A percentile compares a stretch with the other conserved stretches of the same genome.
phyloP scores from a whole-genome alignment of 78 protist genomes.

The Capsaspora owczarzaki region DNA sequence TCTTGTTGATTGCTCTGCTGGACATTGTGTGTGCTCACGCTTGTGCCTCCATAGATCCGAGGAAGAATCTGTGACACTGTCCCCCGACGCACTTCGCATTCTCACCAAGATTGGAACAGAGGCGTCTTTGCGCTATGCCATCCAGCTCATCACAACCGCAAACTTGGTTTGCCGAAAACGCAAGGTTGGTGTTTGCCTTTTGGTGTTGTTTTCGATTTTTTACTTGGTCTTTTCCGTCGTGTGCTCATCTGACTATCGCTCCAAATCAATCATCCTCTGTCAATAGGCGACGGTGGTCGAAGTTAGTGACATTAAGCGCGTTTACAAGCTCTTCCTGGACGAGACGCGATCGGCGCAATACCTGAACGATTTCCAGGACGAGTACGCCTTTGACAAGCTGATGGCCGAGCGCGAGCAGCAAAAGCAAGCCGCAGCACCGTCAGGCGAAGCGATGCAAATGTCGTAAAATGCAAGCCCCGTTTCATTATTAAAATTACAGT shows the following conservation, averaged over 20 bases:
- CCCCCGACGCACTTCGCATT: constrained; percentile 64
- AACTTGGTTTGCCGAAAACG: not conserved
- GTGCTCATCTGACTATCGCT: not conserved
- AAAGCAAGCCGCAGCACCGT: too few relatives aligned
- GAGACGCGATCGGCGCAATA: constrained; percentile 61
- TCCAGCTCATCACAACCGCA: constrained; percentile 89
- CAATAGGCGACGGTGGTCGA: constrained; percentile 40
- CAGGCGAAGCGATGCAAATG: too few relatives aligned
- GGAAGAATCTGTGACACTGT: constrained; percentile 93
- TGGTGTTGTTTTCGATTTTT: not conserved
- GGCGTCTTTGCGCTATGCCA: constrained; percentile 84
- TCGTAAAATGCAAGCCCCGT: too few relatives aligned
- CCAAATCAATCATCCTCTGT: too few relatives aligned
- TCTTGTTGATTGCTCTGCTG: too few relatives aligned
- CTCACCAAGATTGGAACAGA: constrained; percentile 67
- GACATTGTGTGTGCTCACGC: too few relatives aligned
- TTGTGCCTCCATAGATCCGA: constrained; percentile 8
- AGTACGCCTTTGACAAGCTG: too few relatives aligned
- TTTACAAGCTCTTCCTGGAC: constrained; percentile 84
- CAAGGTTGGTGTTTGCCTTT: not conserved
- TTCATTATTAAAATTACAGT: too few relatives aligned
- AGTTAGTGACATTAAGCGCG: constrained; percentile 65
- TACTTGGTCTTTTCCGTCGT: not conserved
- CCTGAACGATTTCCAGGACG: constrained; percentile 56
- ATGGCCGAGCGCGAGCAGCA: too few relatives aligned